Evolutionary conservation across 768 basidiomycete species (phyloP), one percentile per base, ranked within the genome.

Genomic region (Solioccasus polychromus): DNA sequence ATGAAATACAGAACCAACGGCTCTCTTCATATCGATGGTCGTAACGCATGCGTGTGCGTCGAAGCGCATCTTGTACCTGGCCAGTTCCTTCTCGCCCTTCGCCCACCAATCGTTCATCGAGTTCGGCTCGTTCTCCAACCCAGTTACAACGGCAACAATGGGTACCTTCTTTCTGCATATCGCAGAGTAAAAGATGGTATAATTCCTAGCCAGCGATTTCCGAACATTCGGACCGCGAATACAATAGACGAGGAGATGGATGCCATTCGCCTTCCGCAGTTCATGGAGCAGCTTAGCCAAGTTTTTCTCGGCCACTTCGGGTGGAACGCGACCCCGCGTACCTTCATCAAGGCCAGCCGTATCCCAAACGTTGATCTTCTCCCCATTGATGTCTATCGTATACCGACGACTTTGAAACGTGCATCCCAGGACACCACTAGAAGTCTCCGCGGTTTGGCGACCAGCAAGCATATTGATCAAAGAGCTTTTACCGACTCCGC

Each of bases 401-500:
- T 72, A 63, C 2, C 35, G 44, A 9, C 38, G 49, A 39, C 50
- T 62, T 19, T 60, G 36, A 26, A 74, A 67, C 1, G 74, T 76
- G 53, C 66, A 71, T 4, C 72, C 68, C 0, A 47, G 44, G 7
- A 55, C 65, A 8, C 59, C 51, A 31, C 52, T 60, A 6, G 70
- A 71, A 4, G 63, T 62, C 5, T 45, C 24, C 1, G 72, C 73
- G 1, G 44, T 47, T 10, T 63, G 48, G 5, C 36, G 14, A 22
- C 63, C 66, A 23, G 55, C 54, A 17, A 75, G 50, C 67, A 75
- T 64, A 54, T 75, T 75, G 38, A 76, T 55, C 2, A 75, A 48
- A 3, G 70, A 71, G 46, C 74, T 75, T 52, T 76, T 75, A 11
- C 69, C 68, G 3, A 67, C 50, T 14, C 73, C 73, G 3, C 66